Evolutionary conservation across 2,329 filamentous ascomycete genomes (phyloP), one percentile per base, ranked within the genome.

Genomic region (Colletotrichum cordylinicola): DNA sequence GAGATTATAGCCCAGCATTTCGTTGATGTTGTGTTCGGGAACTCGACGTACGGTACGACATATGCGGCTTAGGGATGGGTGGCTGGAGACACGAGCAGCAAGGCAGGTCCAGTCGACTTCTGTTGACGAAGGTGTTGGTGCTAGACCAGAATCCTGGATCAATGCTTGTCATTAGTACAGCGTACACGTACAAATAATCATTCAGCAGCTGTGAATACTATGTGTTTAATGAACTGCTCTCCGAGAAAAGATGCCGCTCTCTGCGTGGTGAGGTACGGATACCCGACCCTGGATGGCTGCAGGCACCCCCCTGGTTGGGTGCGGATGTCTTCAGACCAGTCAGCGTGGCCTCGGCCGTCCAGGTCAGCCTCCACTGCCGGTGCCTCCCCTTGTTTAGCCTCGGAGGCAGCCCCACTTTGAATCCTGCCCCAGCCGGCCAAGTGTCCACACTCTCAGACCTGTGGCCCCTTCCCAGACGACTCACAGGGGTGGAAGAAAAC

Each of bases 1-100:
- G 80, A 85, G 72, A 81, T 87, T 43, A 82, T 88, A 64, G 86
- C 83, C 8, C 72, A 83, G 21, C 81, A 86, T 69, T 88, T 89
- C 70, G 79, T 87, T 33, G 83, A 86, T 7, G 83, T 85, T 16
- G 80, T 87, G 5, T 75, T 80, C 0, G 85, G 86, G 12, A 83
- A 80, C n/a, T 88, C 86, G 27, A 83, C 82, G 58, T 88, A 87
- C 56, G 86, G 82, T 3, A 83, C 80, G 16, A 81, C 81, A 9
- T 85, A 83, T 61, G 48, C 56, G 35, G 70, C 72, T 39, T 52
- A 39, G 16, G n/a, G 24, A 27, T 13, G 10, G 27, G 10, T 24
- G 16, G 21, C 21, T 12, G n/a, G 65, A 29, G 24, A 70, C 24
- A 70, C 24, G 21, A 15, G 24, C 8, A 18, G 24, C 24, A 27